Evolutionary conservation across 495 filamentous ascomycete genomes (phyloP), one percentile per base, ranked within the genome.

Genomic region (Pyronema omphalodes): DNA sequence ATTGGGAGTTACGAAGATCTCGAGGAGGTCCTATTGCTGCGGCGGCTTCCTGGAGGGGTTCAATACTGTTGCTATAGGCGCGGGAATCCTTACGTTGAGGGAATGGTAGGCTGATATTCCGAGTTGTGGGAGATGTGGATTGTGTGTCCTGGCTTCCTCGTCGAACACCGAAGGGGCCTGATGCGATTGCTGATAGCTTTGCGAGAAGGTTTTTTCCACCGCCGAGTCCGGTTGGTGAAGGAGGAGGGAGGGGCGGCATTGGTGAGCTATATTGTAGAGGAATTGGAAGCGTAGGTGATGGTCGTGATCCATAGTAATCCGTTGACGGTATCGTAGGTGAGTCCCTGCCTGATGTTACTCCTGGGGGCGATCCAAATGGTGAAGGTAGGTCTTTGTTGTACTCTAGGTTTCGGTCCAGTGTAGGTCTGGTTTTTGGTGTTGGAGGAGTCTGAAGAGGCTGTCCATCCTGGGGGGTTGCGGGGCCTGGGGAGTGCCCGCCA

Each of bases 141-240:
- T 9, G 12, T 6, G 7, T 36, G 29, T 50, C 47, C 12, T 50
- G 12, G 29, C 47, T 50, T 17, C 52, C 52, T 35, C 61, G 59
- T 45, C 64, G 68, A 11, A 71, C 58, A 58, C 76, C 76, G 59
- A 86, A 83, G 6, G 82, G 82, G 0, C 80, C 80, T 15, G 80
- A 79, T 12, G 75, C 73, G 65, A 84, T 80, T 29, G 68, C 73
- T 57, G 84, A 74, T 74, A 84, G 78, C 53, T 76, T 72, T 51
- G 77, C 71, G 62, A 80, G 57, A 14, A 74, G 60, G 58, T 73
- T 59, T 34, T 67, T 72, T 17, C 67, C 68, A 53, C 63, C 65
- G 34, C 57, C 69, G 23, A 58, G 62, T 6, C 57, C 56, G 19
- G 57, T 64, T 41, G 76, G 72, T 44, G 69, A 75, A 15, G 67